Evolutionary conservation across 768 basidiomycete genomes (phyloP), one percentile per base, ranked within the genome.

Genomic region (Suillus occidentalis): DNA sequence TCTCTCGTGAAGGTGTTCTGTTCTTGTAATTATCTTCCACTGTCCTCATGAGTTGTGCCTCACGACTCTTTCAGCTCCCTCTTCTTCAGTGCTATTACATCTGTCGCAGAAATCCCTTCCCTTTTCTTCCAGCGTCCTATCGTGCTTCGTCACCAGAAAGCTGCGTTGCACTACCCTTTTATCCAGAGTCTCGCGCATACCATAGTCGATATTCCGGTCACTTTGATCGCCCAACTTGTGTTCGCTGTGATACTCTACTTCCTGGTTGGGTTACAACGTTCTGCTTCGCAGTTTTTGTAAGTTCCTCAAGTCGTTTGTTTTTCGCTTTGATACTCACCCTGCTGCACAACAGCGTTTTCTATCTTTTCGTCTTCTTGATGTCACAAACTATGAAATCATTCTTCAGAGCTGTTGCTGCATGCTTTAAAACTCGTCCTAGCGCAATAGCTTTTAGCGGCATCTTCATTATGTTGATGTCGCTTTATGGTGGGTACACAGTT

Each of bases 1-100:
- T 63, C 18, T 87, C 89, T 31, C 86, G 92, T 31, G 92, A 91
- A 25, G 92, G 92, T 72, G 82, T 91, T 47, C 79, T 94, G 16
- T 94, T 93, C 84, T 92, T 94, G 84, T 89, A 69, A 43, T 84
- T 80, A 18, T 47, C 20, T 4, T 40, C 39, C 6, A 20, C 34
- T n/a, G 34, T 36, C 34, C 1, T 50, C 14, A 31, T 4, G 31
- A 4, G 2, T 61, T 37, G 28, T n/a, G 12, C 57, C 63, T 66
- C 7, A 55, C 53, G 12, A 8, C 0, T n/a, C 36, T 56, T 37
- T 1, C 56, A 89, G 88, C 61, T 73, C 87, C 1, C 73, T 89
- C 5, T 80, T 90, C 16, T 86, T 89, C 67, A 77, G 84, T 6
- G 87, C 85, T 0, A 72, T 91, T 20, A 79, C 83, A 2, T 78